Percentiles rank a stretch among this genome's conserved stretches.
These are phyloP conservation scores for Pyrenochaeta sp. DNA, from an alignment of 2,329 filamentous ascomycete genomes.

Conservation along the genomic window DNA sequence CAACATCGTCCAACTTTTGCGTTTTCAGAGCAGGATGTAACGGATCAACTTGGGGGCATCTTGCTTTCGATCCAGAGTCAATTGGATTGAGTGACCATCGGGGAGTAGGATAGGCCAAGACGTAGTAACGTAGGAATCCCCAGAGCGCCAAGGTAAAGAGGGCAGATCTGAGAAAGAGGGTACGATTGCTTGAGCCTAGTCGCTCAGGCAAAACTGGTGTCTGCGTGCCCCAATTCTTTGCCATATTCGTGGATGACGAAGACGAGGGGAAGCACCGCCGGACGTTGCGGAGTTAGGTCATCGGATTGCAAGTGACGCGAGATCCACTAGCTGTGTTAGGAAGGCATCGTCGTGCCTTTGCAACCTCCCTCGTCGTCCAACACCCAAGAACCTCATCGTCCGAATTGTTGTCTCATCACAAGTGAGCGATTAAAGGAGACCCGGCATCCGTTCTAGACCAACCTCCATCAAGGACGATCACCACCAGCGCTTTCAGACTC, in stretches of 20 bases:
- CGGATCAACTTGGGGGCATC: conserved; percentile 40
- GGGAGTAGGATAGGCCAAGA: conserved; percentile 10
- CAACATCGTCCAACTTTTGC: conserved; percentile 36
- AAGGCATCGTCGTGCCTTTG: too few species aligned
- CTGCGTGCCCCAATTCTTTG: conserved; percentile 20
- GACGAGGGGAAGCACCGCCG: too few species aligned
- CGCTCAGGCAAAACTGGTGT: conserved; percentile 3
- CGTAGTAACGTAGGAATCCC: conserved; percentile 15
- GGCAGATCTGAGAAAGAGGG: conserved; percentile 7
- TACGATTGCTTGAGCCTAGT: conserved; percentile 1
- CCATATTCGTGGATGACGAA: conserved; percentile 19
- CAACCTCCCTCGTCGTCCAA: too few species aligned
- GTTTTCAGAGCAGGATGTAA: conserved; percentile 31
- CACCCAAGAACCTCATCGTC: too few species aligned
- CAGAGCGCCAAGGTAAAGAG: conserved; percentile 7
- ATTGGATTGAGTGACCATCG: conserved; percentile 16
- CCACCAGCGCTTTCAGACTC: too few species aligned
- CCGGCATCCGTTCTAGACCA: too few species aligned
- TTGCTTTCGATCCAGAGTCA: conserved; percentile 8
- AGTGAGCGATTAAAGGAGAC: too few species aligned
- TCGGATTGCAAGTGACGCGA: too few species aligned
- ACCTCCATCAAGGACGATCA: too few species aligned
- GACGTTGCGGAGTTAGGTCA: too few species aligned
- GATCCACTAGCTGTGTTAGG: too few species aligned
- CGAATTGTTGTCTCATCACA: too few species aligned